These are phyloP conservation scores for Penicillium glabrum DNA, from an alignment of 2,329 filamentous ascomycete genomes.

Conservation along the genomic window DNA sequence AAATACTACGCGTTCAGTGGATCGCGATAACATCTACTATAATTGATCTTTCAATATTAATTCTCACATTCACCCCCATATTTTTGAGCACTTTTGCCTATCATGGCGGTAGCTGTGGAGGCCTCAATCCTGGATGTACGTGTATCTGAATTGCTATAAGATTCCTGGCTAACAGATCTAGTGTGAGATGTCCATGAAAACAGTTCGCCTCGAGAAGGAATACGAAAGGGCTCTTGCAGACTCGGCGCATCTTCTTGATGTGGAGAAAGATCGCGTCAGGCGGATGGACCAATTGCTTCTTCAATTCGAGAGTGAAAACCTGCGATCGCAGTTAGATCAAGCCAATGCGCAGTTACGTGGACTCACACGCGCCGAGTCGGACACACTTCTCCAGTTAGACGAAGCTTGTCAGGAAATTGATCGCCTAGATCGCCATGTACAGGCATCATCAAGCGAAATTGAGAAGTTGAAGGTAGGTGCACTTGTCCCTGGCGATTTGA, in stretches of 20 bases:
- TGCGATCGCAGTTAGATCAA: constrained; percentile 63
- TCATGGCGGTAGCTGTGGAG: constrained; percentile 14
- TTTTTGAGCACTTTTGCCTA: neutral
- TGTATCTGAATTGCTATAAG: neutral
- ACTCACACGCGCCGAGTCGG: constrained; percentile 45
- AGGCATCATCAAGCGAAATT: constrained; percentile 54
- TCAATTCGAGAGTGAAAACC: constrained; percentile 69
- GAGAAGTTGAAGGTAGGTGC: constrained; percentile 55
- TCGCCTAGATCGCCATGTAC: constrained; percentile 34
- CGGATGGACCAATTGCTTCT: constrained; percentile 69
- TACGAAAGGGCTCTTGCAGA: constrained; percentile 66
- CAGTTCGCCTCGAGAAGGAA: constrained; percentile 63
- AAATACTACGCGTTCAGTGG: neutral
- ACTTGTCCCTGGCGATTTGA: neutral
- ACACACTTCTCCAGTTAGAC: constrained; percentile 50
- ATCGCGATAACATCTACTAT: neutral
- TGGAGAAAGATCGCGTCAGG: constrained; percentile 71
- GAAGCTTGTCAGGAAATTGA: constrained; percentile 49
- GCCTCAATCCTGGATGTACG: constrained; percentile 27
- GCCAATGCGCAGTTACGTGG: constrained; percentile 58
- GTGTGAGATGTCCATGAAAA: constrained; percentile 52
- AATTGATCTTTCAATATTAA: neutral
- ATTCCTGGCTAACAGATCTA: constrained; percentile 6
- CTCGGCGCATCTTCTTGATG: constrained; percentile 67
- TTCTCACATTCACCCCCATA: neutral